Conservation (phyloP, 1,284 basidiomycete species). For the Xerocomus amazonicus region DNA sequence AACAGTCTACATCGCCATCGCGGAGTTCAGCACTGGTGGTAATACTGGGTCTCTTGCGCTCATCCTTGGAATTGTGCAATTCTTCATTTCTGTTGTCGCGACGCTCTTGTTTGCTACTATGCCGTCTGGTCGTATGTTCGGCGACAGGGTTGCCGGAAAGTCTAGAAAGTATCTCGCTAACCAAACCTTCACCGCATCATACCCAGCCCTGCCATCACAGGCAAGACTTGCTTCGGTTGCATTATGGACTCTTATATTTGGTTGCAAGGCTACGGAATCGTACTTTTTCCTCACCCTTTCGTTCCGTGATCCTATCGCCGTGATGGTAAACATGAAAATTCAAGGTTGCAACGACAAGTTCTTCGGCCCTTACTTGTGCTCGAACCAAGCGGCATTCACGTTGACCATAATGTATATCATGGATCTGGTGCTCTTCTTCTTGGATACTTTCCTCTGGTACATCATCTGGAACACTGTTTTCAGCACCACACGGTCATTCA, state of each 20-base stretch:
- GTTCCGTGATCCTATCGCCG: slow-evolving; percentile 86
- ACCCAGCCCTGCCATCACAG: slow-evolving; percentile 62
- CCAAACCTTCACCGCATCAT: slow-evolving; percentile 94
- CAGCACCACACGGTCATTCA: slow-evolving; percentile 87
- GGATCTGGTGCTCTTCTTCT: slow-evolving; percentile 92
- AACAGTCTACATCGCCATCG: slow-evolving; percentile 85
- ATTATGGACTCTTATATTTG: slow-evolving; percentile 88
- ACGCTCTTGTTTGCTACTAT: slow-evolving; percentile 83
- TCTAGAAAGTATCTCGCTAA: slow-evolving; percentile 91
- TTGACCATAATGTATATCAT: slow-evolving; percentile 95
- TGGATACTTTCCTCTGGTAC: slow-evolving; percentile 98
- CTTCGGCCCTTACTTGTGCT: slow-evolving; percentile 78
- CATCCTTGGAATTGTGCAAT: slow-evolving; percentile 90
- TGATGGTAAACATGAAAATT: slow-evolving; percentile 92
- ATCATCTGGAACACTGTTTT: slow-evolving; percentile 97
- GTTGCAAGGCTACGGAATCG: slow-evolving; percentile 91
- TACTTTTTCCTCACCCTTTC: slow-evolving; percentile 95
- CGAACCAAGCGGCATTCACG: slow-evolving; percentile 88
- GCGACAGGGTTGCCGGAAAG: slow-evolving; percentile 91
- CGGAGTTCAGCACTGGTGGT: slow-evolving; percentile 46
- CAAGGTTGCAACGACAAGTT: slow-evolving; percentile 82
- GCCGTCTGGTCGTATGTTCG: slow-evolving; percentile 93
- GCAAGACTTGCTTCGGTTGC: slow-evolving; percentile 71
- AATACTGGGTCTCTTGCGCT: slow-evolving; percentile 70
- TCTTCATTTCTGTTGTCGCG: slow-evolving; percentile 80